phyloP scores from a whole-genome alignment of 352 stramenopile species.

The Blastocystis sp. region DNA sequence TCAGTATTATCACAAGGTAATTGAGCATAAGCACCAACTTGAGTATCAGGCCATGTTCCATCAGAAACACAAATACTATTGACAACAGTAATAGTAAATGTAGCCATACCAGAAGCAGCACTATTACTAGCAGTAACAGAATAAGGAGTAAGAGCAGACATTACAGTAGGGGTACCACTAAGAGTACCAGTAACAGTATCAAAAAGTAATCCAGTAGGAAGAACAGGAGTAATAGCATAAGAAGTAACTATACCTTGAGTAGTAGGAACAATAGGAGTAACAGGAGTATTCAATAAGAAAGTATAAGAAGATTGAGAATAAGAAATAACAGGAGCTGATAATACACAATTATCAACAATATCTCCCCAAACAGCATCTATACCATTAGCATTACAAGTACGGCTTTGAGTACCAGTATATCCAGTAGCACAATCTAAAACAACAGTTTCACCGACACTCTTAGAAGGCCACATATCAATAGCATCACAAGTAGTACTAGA shows the following conservation, averaged over 20 bases:
- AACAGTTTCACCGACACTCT: slow-evolving; percentile 2
- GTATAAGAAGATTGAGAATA: too few relatives aligned
- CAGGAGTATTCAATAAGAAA: too few relatives aligned
- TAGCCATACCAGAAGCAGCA: background rate
- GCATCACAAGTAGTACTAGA: background rate
- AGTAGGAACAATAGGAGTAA: slow-evolving; percentile 15
- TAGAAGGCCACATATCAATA: slow-evolving; percentile 14
- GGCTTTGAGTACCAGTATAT: slow-evolving; percentile 15
- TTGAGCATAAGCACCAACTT: slow-evolving; percentile 8
- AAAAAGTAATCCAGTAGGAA: slow-evolving; percentile 10
- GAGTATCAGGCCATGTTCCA: slow-evolving; percentile 5
- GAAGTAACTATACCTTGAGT: slow-evolving; percentile 22
- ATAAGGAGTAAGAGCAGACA: background rate
- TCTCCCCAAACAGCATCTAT: background rate
- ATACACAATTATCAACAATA: slow-evolving; percentile 9
- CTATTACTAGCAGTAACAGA: slow-evolving; percentile 23
- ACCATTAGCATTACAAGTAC: slow-evolving; percentile 11
- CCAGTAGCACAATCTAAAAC: slow-evolving; percentile 8
- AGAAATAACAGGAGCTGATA: slow-evolving; percentile 3
- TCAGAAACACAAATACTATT: slow-evolving; percentile 3
- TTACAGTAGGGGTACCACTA: slow-evolving; percentile 14
- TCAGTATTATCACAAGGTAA: slow-evolving; percentile 17
- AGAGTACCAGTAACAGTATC: slow-evolving; percentile 7
- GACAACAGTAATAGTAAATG: slow-evolving; percentile 12
- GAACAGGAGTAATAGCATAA: slow-evolving; percentile 1